A percentile compares a stretch with the other conserved stretches of the same genome.
Evolutionary conservation across 148 eudicot genomes (phyloP).

Genomic region (Spergularia marina): DNA sequence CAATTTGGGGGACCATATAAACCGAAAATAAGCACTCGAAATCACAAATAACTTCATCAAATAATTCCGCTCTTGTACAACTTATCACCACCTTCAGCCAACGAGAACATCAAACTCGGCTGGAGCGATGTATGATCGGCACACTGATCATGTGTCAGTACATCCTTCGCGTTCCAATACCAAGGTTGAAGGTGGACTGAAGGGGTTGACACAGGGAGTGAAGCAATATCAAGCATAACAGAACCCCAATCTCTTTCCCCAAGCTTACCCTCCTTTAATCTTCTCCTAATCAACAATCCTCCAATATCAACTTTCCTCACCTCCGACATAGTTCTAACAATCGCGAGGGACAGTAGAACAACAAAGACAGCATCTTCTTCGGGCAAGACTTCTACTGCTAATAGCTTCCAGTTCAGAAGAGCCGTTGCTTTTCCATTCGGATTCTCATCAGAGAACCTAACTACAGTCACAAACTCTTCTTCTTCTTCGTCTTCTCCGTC

Average conservation of each 20-base stretch:
- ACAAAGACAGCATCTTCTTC: slow-evolving; percentile 85
- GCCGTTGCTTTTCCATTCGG: slow-evolving; percentile 88
- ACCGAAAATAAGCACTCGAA: too few relatives aligned
- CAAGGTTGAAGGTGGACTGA: slow-evolving; percentile 70
- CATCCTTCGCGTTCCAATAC: slow-evolving; percentile 65
- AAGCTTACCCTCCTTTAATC: slow-evolving; percentile 57
- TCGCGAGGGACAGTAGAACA: slow-evolving; percentile 57
- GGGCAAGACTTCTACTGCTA: slow-evolving; percentile 61
- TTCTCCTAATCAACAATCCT: slow-evolving; percentile 56
- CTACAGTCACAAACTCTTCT: slow-evolving; percentile 65
- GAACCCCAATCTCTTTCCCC: slow-evolving; percentile 89
- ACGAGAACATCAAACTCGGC: slow-evolving; percentile 39
- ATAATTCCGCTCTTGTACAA: slow-evolving; percentile 61
- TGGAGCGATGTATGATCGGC: slow-evolving; percentile 39
- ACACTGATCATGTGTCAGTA: slow-evolving; percentile 42
- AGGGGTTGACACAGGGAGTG: slow-evolving; percentile 24
- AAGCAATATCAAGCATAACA: slow-evolving; percentile 51
- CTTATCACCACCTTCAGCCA: slow-evolving; percentile 82
- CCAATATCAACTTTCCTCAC: slow-evolving; percentile 73
- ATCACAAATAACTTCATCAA: not conserved
- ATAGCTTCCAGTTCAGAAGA: slow-evolving; percentile 80
- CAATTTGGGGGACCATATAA: too few relatives aligned
- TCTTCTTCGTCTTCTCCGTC: slow-evolving; percentile 36
- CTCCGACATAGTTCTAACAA: slow-evolving; percentile 70
- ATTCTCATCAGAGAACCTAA: slow-evolving; percentile 72